These are phyloP conservation scores for Cynanchum wilfordii DNA, from an alignment of 257 asterid genomes.

Conservation along the genomic window DNA sequence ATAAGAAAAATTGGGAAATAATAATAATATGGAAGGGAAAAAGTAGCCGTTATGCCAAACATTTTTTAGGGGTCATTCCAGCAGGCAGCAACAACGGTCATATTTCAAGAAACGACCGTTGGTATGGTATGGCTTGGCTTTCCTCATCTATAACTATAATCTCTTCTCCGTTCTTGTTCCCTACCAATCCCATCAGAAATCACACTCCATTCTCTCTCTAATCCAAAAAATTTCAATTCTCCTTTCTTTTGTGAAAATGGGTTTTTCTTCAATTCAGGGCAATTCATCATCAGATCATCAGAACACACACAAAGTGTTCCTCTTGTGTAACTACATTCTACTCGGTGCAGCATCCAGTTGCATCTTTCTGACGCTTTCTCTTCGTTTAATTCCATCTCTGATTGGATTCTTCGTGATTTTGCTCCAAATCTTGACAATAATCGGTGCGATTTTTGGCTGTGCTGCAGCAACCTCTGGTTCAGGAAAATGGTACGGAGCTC, in stretches of 20 bases:
- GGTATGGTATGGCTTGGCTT: too few species aligned
- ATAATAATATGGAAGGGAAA: too few species aligned
- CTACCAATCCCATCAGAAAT: too few species aligned
- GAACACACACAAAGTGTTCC: conserved; percentile 32
- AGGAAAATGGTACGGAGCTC: conserved; percentile 73
- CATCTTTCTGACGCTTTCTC: conserved; percentile 44
- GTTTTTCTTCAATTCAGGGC: conserved; percentile 13
- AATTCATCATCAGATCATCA: conserved; percentile 11
- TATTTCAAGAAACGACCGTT: too few species aligned
- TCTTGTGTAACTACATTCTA: conserved; percentile 32
- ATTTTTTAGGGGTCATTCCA: too few species aligned
- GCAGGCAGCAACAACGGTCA: too few species aligned
- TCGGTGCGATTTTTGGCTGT: conserved; percentile 43
- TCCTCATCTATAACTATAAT: too few species aligned
- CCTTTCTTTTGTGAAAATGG: neutral
- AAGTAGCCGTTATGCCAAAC: too few species aligned
- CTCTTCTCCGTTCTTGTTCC: too few species aligned
- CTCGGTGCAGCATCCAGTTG: conserved; percentile 44
- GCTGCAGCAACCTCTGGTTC: conserved; percentile 59
- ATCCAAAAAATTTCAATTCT: too few species aligned
- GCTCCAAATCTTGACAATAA: conserved; percentile 40
- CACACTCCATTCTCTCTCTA: too few species aligned
- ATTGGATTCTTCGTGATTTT: conserved; percentile 39
- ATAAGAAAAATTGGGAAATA: too few species aligned
- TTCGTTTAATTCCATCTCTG: conserved; percentile 42